Base-by-base conservation (phyloP, 2,329 filamentous ascomycete genomes). In the Sporothrix curviconia region DNA sequence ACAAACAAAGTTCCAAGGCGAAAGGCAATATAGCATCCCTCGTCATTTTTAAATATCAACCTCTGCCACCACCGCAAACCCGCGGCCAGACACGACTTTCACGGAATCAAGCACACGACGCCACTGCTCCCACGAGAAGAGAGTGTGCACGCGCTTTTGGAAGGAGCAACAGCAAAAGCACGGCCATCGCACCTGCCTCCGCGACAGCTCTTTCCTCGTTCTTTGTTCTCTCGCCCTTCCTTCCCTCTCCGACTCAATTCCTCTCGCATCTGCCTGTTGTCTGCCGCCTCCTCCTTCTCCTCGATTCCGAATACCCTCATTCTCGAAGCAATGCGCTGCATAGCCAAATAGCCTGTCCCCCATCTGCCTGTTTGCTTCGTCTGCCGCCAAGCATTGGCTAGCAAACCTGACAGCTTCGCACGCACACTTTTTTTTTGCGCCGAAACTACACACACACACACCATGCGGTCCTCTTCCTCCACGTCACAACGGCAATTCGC, bases 401-500 rank as follows among this genome's bases (percentile, higher is more conserved):
- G 14, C 24, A 22, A 8, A 15, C 15, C 24, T 24, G 17, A 34
- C 49, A 40, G 28, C 17, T 9, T 19, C 22, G 12, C 47, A 19
- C 32, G 12, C 8, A 14, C 34, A 25, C 32, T 17, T 9, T 8
- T 11, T 12, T 7, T n/a, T n/a, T n/a, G n/a, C n/a, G n/a, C n/a
- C n/a, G n/a, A n/a, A n/a, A n/a, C n/a, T n/a, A n/a, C n/a, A n/a
- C n/a, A n/a, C n/a, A n/a, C 15, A 42, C 25, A 42, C n/a, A 24
- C 37, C 24, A 57, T 57, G 56, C 32, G 43, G 42, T 28, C 42
- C 15, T 51, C 50, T 7, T 40, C 34, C 1, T 28, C 34, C 1
- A 39, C 34, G 25, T 34, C 49, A 14, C 49, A 39, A 46, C 47
- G 55, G 50, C 50, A 51, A 9, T 12, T 25, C 37, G 50, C 50